Conservation (phyloP, 176 grass and related monocot species). For the Oryza rufipogon region DNA sequence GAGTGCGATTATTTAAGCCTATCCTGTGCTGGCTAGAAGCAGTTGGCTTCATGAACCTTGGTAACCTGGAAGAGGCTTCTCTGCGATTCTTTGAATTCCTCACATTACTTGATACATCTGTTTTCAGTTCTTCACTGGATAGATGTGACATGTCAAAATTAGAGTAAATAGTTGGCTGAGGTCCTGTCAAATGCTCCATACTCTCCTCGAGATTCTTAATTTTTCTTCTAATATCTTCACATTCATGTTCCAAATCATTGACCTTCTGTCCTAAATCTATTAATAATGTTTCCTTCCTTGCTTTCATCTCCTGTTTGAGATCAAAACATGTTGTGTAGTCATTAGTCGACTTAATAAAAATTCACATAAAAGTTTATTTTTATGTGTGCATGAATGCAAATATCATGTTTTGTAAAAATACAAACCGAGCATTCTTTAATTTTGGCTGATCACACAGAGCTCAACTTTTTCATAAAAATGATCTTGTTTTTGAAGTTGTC, state of each 20-base stretch:
- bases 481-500: slow-evolving; percentile 9
- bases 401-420: slow-evolving; percentile 10
- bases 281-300: slow-evolving; percentile 65
- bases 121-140: slow-evolving; percentile 58
- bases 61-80: slow-evolving; percentile 54
- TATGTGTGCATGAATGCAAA: slow-evolving; percentile 20
- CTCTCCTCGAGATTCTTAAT: slow-evolving; percentile 60
- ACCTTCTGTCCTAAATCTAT: slow-evolving; percentile 52
- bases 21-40: slow-evolving; percentile 72
- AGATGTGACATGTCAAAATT: slow-evolving; percentile 42
- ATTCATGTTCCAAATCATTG: slow-evolving; percentile 74
- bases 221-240: slow-evolving; percentile 68
- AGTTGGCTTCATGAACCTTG: slow-evolving; percentile 93
- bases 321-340: slow-evolving; percentile 26
- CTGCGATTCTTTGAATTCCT: slow-evolving; percentile 41
- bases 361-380: not conserved
- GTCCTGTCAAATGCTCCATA: slow-evolving; percentile 55
- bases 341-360: slow-evolving; percentile 14
- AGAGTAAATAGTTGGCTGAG: slow-evolving; percentile 29
- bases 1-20: slow-evolving; percentile 49
- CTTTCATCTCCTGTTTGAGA: slow-evolving; percentile 68
- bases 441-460: slow-evolving; percentile 13
- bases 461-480: not conserved
- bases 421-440: not conserved
- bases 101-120: slow-evolving; percentile 43